Evolutionary conservation across 2,329 filamentous ascomycete species (phyloP), one percentile per base, ranked within the genome.

Genomic region (Celoporthe dispersa): DNA sequence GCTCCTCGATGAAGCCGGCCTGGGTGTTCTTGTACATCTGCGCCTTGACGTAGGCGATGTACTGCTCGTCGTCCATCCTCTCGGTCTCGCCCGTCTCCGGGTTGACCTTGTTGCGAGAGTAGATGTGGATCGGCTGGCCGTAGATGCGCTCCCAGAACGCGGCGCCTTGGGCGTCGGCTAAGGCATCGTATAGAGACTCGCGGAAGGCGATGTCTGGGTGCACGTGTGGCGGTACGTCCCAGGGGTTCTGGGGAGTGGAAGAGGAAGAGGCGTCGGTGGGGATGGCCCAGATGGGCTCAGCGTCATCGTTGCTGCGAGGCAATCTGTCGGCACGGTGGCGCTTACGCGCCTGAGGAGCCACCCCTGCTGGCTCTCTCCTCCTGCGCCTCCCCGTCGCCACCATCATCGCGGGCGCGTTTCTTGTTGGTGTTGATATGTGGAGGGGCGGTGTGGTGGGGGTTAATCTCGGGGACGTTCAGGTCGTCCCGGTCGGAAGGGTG

Each of bases 21-120:
- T 97, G 90, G 67, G 92, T 97, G 82, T 93, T 94, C 84, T 98
- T 94, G 91, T 94, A 99, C 96, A 99, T 98, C 80, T 90, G 91
- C 66, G 87, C 87, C 25, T 95, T 89, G 53, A 99, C 95, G 79
- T 94, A 92, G 2, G 90, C 85, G 0, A 93, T 92, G 78, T 98
- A 99, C 79, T 98, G 92, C 37, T 98, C 94, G 75, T 98, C 96
- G 11, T 86, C 90, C 95, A 98, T 98, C 73, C 86, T 86, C 80
- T 97, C 94, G 16, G 97, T 84, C 76, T 90, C 80, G 72, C 87
- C 87, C 76, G 73, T 80, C 75, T 82, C 80, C 7, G 55, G 55
- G 70, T 81, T 83, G 11, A 80, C 77, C 7, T 76, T 73, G 64
- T 83, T 80, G 0, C 85, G 84, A 0, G 88, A 78, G 78, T 97